Evolutionary conservation across 495 filamentous ascomycete genomes (phyloP), one percentile per base, ranked within the genome.

Genomic region (Lichenothelia convexa): DNA sequence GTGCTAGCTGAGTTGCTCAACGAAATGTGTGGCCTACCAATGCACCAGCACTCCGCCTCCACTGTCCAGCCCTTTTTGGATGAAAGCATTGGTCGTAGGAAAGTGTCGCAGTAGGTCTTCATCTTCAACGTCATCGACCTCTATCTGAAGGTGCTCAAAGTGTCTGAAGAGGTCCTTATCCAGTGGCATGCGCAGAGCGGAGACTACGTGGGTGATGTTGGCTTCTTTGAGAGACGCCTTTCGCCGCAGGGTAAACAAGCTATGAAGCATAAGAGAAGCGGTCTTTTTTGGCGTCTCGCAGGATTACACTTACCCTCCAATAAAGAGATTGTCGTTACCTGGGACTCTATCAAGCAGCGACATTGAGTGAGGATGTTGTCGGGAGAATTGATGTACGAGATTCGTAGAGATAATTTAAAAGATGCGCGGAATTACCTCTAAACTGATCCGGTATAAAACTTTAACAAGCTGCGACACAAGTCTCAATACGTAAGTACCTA

Each of bases 201-300:
- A 93, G n/a, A 97, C 59, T 23, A 95, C 64, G 58, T 94, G 87
- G 2, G 84, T 94, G 53, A 95, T 82, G 32, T 77, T 77, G 41
- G 71, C 67, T 41, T 74, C 63, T 35, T 65, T 56, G 21, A 97
- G 59, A 12, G 75, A 65, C 2, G 71, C 58, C 41, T 71, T 70
- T 24, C 76, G 71, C 24, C 71, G 71, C 42, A 93, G 57, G 15
- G 76, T 70, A 57, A 85, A 81, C 34, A 92, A 66, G 26, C 85
- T 93, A 55, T 39, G 47, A 3, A 35, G 8, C 9, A 18, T 12
- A 31, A 34, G 32, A 27, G 13, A 30, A 22, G 34, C 18, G 23
- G 23, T 38, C 45, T 21, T 41, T 17, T 31, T 7, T 30, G 30
- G 19, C 12, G 16, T 31, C 17, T 6, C 13, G 19, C 31, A 21